Base-by-base conservation (phyloP, 2,329 filamentous ascomycete genomes). In the Xylariaceae sp. region DNA sequence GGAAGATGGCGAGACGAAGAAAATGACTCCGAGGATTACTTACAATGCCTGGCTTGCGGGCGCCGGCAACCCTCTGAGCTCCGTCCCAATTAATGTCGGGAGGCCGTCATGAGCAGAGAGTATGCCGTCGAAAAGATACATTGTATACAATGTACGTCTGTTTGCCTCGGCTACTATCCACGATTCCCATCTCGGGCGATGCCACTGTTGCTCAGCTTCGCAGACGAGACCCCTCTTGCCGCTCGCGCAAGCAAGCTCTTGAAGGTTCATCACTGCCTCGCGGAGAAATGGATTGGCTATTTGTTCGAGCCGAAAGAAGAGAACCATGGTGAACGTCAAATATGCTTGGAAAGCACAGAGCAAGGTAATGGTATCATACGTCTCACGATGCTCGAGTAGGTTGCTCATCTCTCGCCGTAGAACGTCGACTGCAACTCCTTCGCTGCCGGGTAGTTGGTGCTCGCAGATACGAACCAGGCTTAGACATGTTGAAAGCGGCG, bases 111-210 rank as follows among this genome's bases (percentile, higher is more conserved):
- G 70, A 0, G 75, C 65, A 1, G 76, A 75, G 6, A 83, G 75
- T 0, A 82, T 65, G 37, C 76, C 82, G 55, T 82, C 80, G 39
- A 85, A 78, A 3, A 85, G 68, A 52, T 84, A 85, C 75, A 83
- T 80, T 0, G 74, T 73, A 55, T 76, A 83, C 0, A 86, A 57
- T 0, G 79, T 78, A 3, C 83, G 75, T 2, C 82, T 74, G 58
- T 83, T 85, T 0, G 82, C 74, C 39, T 82, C 80, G 0, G 77
- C 77, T 0, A 82, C 66, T 4, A 84, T 77, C 83, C 83, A 86
- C 1, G 74, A 70, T 54, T 83, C 80, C 82, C 82, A 84, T 6
- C 52, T 68, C 0, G 82, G 82, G 2, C 76, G 73, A 0, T 65
- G 56, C 0, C 68, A 68, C 2, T 69, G 54, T 12, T 70, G 65